Percentiles rank a stretch among this genome's conserved stretches.
These are phyloP conservation scores for Halenospora varia DNA, from an alignment of 495 filamentous ascomycete species.

Conservation along the genomic window DNA sequence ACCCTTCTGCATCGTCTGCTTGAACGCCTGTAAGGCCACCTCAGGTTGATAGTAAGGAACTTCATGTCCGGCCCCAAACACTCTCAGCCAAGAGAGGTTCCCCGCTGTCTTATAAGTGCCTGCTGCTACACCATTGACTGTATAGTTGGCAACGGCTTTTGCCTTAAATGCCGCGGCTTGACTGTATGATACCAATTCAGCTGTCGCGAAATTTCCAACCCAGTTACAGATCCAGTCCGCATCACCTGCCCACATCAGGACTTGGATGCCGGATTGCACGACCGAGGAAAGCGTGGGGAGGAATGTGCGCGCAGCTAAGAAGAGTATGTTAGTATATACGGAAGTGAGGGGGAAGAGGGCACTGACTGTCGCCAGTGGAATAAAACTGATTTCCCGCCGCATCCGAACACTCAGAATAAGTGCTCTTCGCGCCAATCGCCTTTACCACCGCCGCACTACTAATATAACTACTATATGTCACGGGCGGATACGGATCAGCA, in stretches of 20 bases:
- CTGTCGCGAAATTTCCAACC: conserved; percentile 39
- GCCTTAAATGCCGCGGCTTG: conserved; percentile 34
- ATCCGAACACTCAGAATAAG: conserved; percentile 41
- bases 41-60: conserved; percentile 28
- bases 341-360: conserved; percentile 1
- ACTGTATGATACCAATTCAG: conserved; percentile 37
- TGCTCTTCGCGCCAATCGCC: conserved; percentile 44
- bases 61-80: conserved; percentile 49
- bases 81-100: conserved; percentile 46
- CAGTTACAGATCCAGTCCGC: conserved; percentile 56
- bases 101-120: conserved; percentile 47
- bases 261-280: conserved; percentile 41
- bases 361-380: conserved; percentile 41
- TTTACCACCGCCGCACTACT: conserved; percentile 32
- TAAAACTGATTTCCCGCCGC: conserved; percentile 36
- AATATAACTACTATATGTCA: conserved; percentile 42
- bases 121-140: conserved; percentile 38
- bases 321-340: conserved; percentile 4
- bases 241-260: conserved; percentile 51
- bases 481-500: conserved; percentile 42
- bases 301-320: conserved; percentile 36
- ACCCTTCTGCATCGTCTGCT: conserved; percentile 41
- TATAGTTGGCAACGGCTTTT: conserved; percentile 38
- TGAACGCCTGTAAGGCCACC: conserved; percentile 45
- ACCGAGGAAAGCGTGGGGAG: conserved; percentile 39